Evolutionary conservation across 257 asterid genomes (phyloP).

Genomic region (Echites panduratus): DNA sequence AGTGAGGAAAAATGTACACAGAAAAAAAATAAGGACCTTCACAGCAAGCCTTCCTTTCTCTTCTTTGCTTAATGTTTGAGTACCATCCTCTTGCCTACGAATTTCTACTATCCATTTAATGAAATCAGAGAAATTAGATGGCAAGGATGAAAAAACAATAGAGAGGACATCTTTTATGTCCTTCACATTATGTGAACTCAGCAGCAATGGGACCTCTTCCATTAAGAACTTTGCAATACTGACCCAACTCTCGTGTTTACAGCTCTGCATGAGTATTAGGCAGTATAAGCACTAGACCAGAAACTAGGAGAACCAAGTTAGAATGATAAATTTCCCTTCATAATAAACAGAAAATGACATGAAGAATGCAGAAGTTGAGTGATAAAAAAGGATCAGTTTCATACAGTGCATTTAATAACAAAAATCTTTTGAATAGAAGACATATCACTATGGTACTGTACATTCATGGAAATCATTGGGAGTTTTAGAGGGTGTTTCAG

Average conservation of each 20-base stretch:
- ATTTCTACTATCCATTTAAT: constrained; percentile 92
- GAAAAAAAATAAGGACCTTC: constrained; percentile 51
- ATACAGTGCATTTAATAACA: not conserved
- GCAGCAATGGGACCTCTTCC: constrained; percentile 76
- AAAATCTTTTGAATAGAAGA: not conserved
- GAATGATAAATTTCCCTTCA: not conserved
- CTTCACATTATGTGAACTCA: constrained; percentile 48
- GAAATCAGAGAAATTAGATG: constrained; percentile 72
- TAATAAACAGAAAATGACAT: not conserved
- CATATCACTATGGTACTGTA: not conserved
- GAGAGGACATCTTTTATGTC: constrained; percentile 56
- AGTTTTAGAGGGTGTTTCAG: too few species aligned
- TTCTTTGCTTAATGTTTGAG: constrained; percentile 65
- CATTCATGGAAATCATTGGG: not conserved
- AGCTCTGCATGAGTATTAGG: constrained; percentile 54
- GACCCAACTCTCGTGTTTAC: constrained; percentile 92
- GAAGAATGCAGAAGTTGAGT: not conserved
- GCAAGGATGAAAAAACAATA: constrained; percentile 58
- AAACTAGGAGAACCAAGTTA: not conserved
- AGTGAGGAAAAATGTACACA: not conserved
- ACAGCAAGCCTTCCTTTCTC: constrained; percentile 71
- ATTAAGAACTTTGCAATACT: constrained; percentile 67
- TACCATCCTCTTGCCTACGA: constrained; percentile 71
- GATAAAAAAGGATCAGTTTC: not conserved
- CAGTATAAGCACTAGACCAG: constrained; percentile 15